Percentiles rank a stretch among this genome's conserved stretches.
Evolutionary conservation across 2,329 filamentous ascomycete genomes (phyloP).

Genomic region (Sarocladium oryzae): DNA sequence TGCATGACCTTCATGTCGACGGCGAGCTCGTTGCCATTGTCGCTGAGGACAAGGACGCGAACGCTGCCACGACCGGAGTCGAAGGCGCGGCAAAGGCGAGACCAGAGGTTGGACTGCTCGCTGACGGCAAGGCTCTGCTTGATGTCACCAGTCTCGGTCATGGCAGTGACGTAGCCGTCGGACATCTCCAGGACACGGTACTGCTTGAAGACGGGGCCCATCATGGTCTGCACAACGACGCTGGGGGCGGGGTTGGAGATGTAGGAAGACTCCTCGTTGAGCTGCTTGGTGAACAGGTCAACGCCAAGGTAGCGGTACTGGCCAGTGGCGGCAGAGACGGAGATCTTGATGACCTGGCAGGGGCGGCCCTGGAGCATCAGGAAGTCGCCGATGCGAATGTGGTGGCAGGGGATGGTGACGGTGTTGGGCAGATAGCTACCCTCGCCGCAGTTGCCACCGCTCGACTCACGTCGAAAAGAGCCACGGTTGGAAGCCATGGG

Average conservation of each 20-base stretch:
- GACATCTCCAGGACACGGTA: conserved; percentile 98
- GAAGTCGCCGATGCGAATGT: conserved; percentile 98
- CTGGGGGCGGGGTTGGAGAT: conserved; percentile 95
- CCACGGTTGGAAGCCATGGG: conserved; percentile 10
- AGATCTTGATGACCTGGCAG: conserved; percentile 99
- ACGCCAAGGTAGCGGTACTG: conserved; percentile 99
- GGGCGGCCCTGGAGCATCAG: conserved; percentile 97
- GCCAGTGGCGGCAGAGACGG: conserved; percentile 92
- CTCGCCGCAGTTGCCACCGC: conserved; percentile 21
- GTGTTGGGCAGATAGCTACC: conserved; percentile 58
- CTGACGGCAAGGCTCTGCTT: conserved; percentile 92
- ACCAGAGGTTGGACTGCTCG: conserved; percentile 86
- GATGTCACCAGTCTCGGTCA: conserved; percentile 98
- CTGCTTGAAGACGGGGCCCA: conserved; percentile 99
- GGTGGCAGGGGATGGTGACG: conserved; percentile 98
- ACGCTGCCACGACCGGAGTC: conserved; percentile 88
- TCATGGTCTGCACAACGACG: conserved; percentile 98
- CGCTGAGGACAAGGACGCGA: conserved; percentile 91
- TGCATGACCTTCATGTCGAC: conserved; percentile 99
- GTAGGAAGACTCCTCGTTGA: conserved; percentile 97
- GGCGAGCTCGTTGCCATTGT: conserved; percentile 86
- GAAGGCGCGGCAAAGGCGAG: conserved; percentile 76
- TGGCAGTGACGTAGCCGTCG: conserved; percentile 81
- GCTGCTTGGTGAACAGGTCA: conserved; percentile 99
- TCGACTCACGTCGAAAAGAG: conserved; percentile 8